Percentiles rank a stretch among this genome's conserved stretches.
Evolutionary conservation across 352 stramenopile species (phyloP).

Genomic region (Phytophthora foliorum): DNA sequence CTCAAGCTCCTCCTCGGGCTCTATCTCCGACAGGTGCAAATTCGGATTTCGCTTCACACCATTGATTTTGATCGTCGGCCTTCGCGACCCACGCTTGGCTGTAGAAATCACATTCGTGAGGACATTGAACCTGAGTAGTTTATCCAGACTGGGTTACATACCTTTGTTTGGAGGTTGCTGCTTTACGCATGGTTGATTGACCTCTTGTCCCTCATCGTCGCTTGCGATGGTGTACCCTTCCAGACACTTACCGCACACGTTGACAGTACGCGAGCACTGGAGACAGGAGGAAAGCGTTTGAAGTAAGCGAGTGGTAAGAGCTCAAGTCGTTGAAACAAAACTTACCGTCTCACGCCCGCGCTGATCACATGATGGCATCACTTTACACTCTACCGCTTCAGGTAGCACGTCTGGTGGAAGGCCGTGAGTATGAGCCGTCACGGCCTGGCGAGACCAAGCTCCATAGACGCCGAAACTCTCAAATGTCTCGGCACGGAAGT

Average conservation of each 20-base stretch:
- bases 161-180: slow-evolving; percentile 11
- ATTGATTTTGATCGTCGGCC: slow-evolving; percentile 70
- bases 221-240: slow-evolving; percentile 47
- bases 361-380: slow-evolving; percentile 53
- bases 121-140: not conserved
- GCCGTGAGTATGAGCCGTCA: slow-evolving; percentile 68
- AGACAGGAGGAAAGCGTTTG: not conserved
- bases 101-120: not conserved
- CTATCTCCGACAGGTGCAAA: slow-evolving; percentile 27
- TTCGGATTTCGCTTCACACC: slow-evolving; percentile 69
- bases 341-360: slow-evolving; percentile 63
- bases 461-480: slow-evolving; percentile 75
- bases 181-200: slow-evolving; percentile 52
- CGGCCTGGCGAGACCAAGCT: slow-evolving; percentile 55
- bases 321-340: not conserved
- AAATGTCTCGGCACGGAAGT: slow-evolving; percentile 80
- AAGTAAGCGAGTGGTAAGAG: not conserved
- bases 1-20: slow-evolving; percentile 10
- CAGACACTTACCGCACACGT: slow-evolving; percentile 79
- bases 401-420: slow-evolving; percentile 69
- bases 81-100: slow-evolving; percentile 19
- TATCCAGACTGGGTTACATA: slow-evolving; percentile 9
- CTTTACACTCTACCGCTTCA: slow-evolving; percentile 63
- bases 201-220: slow-evolving; percentile 15
- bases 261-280: slow-evolving; percentile 57